A percentile compares a stretch with the other conserved stretches of the same genome.
These are phyloP conservation scores for Leavenworthia alabamica DNA, from an alignment of 345 rosid genomes.

Conservation along the genomic window DNA sequence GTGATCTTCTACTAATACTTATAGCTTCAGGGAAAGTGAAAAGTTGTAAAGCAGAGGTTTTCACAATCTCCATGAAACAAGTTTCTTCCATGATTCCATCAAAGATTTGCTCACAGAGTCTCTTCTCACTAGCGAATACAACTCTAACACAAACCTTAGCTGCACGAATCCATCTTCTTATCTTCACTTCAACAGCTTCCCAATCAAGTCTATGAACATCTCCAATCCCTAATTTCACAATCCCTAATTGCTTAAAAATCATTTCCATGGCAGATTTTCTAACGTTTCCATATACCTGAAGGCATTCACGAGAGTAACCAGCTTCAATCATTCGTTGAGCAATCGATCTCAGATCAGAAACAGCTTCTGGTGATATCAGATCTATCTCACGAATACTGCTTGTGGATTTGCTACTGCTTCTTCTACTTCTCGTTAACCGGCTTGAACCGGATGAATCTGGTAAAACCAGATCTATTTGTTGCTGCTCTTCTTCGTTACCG, in stretches of 20 bases:
- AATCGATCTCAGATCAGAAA: conserved; percentile 27
- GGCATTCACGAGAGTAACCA: conserved; percentile 22
- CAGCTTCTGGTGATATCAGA: conserved; percentile 23
- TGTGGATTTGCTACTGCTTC: conserved; percentile 25
- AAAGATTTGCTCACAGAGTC: conserved; percentile 69
- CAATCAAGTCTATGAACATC: conserved; percentile 85
- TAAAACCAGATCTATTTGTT: conserved; percentile 15
- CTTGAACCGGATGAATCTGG: conserved; percentile 28
- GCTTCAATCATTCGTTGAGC: conserved; percentile 29
- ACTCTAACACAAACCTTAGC: conserved; percentile 68
- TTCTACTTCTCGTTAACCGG: conserved; percentile 25
- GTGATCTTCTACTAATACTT: conserved; percentile 82
- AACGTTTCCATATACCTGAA: conserved; percentile 63
- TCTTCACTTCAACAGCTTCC: conserved; percentile 71
- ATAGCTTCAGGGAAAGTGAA: conserved; percentile 92
- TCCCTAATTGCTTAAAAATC: conserved; percentile 57
- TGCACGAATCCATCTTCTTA: conserved; percentile 85
- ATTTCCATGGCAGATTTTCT: conserved; percentile 72
- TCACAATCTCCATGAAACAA: conserved; percentile 86
- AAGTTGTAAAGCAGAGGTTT: conserved; percentile 67
- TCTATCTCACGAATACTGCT: conserved; percentile 34
- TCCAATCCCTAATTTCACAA: conserved; percentile 82
- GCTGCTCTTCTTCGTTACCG: background rate
- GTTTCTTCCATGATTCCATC: conserved; percentile 54
- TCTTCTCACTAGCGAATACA: conserved; percentile 79